Evolutionary conservation across 2,329 filamentous ascomycete genomes (phyloP).

Genomic region (Fusarium circinatum): DNA sequence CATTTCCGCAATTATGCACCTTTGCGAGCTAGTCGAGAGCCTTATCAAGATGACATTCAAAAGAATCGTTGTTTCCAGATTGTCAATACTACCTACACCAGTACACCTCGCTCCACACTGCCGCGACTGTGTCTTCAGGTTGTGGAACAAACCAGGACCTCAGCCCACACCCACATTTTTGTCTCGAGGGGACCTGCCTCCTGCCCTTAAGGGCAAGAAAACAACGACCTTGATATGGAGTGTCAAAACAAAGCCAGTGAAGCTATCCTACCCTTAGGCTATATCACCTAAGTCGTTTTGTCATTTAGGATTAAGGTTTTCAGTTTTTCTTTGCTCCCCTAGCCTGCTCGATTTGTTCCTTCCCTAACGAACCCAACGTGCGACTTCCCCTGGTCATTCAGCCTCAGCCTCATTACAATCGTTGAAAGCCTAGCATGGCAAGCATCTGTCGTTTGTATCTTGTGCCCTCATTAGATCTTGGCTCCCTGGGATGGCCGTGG

Average conservation of each 20-base stretch:
- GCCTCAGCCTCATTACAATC: constrained; percentile 8
- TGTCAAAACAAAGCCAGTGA: too few relatives aligned
- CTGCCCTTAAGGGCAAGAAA: too few relatives aligned
- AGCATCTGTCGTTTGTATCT: constrained; percentile 18
- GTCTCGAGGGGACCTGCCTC: neutral
- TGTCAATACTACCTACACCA: constrained; percentile 3
- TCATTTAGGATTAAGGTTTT: too few relatives aligned
- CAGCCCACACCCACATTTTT: constrained; percentile 15
- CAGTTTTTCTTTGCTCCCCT: too few relatives aligned
- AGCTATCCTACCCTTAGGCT: too few relatives aligned
- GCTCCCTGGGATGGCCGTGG: constrained; percentile 31
- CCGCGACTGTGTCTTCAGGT: constrained; percentile 20
- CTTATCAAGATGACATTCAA: constrained; percentile 10
- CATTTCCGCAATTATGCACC: neutral
- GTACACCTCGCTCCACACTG: constrained; percentile 28
- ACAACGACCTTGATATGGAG: too few relatives aligned
- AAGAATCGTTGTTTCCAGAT: constrained; percentile 7
- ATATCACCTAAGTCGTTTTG: too few relatives aligned
- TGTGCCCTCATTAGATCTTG: constrained; percentile 28
- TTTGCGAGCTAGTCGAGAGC: constrained; percentile 8
- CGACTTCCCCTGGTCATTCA: neutral
- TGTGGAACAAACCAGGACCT: constrained; percentile 29
- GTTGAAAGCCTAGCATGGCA: neutral
- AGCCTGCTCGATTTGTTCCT: neutral
- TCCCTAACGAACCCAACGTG: neutral